Base-by-base conservation (phyloP, 176 grass and related monocot genomes). In the Oryza punctata region DNA sequence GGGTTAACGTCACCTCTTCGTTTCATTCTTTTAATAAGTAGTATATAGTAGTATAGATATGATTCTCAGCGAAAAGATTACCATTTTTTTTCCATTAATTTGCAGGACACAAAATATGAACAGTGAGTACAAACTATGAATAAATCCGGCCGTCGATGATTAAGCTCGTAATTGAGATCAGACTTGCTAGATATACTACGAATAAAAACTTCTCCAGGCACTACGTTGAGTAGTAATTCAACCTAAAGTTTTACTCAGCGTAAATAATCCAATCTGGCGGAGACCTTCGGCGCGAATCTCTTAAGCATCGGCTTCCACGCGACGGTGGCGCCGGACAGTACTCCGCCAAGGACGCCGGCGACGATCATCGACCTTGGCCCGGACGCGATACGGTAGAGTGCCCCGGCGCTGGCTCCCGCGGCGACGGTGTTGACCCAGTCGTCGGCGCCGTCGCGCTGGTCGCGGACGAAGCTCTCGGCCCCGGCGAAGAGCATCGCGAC, bases 371-470 rank as follows among this genome's bases (percentile, higher is more conserved):
- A 63, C 32, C 91, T 72, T 19, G 76, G 84, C 7, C 94, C 94
- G 35, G 87, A 59, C 25, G 81, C 84, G 2, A 85, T 75, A 49
- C 63, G 80, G 74, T 87, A 91, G 49, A 92, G 69, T 8, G 91
- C 84, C 7, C 94, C 94, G 0, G 94, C 30, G 21, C 73, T n/a
- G 6, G 77, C 29, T 65, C 91, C 86, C 1, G 91, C 81, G 28
- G 74, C 84, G 0, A 91, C 91, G 35, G 79, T 88, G 78, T 87
- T 91, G 54, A 88, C 45, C 91, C 91, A 91, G 77, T 97, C 94
- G 73, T 93, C 87, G 1, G 65, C 78, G 45, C 32, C 72, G 41
- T 82, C 76, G 61, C 89, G 90, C 6, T 19, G 50, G 15, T 4
- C 16, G 10, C 78, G 76, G 47, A 91, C 66, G 67, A 69, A 60